phyloP scores from a whole-genome alignment of 2,329 filamentous ascomycete species.

The Lomentospora prolificans region DNA sequence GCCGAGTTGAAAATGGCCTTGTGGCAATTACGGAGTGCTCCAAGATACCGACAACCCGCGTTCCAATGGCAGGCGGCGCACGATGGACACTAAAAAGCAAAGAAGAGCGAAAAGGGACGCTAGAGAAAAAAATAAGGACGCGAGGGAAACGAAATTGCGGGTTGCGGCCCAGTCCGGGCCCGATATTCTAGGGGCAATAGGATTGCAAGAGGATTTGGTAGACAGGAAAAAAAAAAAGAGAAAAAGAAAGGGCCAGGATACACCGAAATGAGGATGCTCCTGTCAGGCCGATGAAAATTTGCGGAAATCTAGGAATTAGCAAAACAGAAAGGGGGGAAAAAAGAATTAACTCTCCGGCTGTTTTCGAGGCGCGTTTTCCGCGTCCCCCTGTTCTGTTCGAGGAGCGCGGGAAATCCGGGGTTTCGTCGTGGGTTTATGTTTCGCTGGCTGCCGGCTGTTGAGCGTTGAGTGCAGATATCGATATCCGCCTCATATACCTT shows the following conservation, averaged over 20 bases:
- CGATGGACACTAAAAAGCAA: background rate
- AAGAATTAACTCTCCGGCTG: background rate
- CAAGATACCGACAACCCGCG: background rate
- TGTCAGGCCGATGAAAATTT: background rate
- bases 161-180: no score
- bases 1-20: background rate
- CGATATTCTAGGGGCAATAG: no score
- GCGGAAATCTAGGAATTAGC: no score
- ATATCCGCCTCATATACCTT: no score
- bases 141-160: no score
- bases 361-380: background rate
- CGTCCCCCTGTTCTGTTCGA: background rate
- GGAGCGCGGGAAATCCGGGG: background rate
- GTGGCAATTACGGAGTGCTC: background rate
- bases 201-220: no score
- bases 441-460: background rate
- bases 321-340: background rate
- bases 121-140: background rate
- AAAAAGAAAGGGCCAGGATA: background rate
- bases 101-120: background rate
- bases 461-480: no score
- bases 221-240: background rate
- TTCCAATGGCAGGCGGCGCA: no score
- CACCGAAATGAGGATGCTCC: background rate
- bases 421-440: background rate